Evolutionary conservation across 1,284 basidiomycete species (phyloP), one percentile per base, ranked within the genome.

Genomic region (Cutaneotrichosporon cyanovorans): DNA sequence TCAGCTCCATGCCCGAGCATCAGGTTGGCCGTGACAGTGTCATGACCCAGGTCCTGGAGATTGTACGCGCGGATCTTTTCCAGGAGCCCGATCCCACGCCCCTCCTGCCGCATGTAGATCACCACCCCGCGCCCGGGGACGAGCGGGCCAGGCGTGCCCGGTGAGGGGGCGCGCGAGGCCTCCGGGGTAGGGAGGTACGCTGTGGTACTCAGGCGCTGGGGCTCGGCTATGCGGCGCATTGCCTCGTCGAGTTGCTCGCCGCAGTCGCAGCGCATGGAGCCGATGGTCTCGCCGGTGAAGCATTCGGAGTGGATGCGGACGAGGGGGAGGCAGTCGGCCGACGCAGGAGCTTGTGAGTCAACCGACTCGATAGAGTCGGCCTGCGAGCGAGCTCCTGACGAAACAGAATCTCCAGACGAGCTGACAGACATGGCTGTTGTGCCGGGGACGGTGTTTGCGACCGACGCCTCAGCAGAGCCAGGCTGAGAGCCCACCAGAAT

Each of bases 1-100:
- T 99, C 95, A 5, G 95, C 92, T 48, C 83, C 78, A 69, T 96
- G 88, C 2, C 95, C 95, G 20, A 99, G 81, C 77, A 97, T 79
- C 36, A 98, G 75, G 70, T 99, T 99, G 36, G 95, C 95, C 8
- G 87, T 84, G 57, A 99, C 95, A 3, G 95, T 99, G 73, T 98
- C 95, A 65, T 97, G 89, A 0, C 95, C 95, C 46, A 99, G 77
- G 67, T 99, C 95, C 69, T 98, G 95, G 23, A 98, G 76, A 65
- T 99, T 99, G 76, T 99, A 99, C 11, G 95, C 95, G 41, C 88
- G 82, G 50, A 99, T 87, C 71, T 99, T 99, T 51, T 91, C 91
- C 31, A 97, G 74, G 5, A 99, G 75, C 0, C 95, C 95, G 56
- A 99, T 99, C 2, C 95, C 95, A 16, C 95, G 83, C n/a, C 95